These are phyloP conservation scores for Rhodomyrtus tomentosa DNA, from an alignment of 345 rosid species.

Conservation along the genomic window DNA sequence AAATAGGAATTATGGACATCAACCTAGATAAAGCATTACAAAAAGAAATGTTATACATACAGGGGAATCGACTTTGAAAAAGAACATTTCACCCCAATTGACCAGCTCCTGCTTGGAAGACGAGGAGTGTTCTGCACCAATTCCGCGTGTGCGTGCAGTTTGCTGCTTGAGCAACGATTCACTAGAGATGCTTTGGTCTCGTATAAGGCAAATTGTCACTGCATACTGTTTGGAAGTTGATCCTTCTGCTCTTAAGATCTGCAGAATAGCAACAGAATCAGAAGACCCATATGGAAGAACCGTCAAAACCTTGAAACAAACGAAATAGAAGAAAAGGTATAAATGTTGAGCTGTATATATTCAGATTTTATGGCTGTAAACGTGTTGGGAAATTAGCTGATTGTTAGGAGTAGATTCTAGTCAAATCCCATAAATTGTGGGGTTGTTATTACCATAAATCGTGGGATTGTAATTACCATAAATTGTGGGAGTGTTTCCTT, in stretches of 20 bases:
- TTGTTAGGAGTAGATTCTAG: too few relatives aligned
- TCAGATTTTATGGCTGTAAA: too few relatives aligned
- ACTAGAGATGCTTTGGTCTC: constrained; percentile 28
- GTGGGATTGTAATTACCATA: too few relatives aligned
- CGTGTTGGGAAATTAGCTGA: too few relatives aligned
- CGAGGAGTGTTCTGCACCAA: constrained; percentile 27
- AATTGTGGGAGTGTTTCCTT: too few relatives aligned
- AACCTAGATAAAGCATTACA: neutral
- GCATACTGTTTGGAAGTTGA: constrained; percentile 59
- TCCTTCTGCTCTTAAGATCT: constrained; percentile 58
- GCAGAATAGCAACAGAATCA: constrained; percentile 6
- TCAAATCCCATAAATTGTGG: too few relatives aligned
- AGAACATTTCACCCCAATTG: constrained; percentile 81
- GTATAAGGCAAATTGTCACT: constrained; percentile 44
- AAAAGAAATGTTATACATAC: constrained; percentile 22
- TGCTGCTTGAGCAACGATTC: constrained; percentile 52
- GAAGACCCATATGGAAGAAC: neutral
- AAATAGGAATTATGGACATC: neutral
- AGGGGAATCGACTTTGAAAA: constrained; percentile 70
- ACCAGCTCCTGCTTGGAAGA: constrained; percentile 47
- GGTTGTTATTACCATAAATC: too few relatives aligned
- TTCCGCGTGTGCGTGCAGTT: constrained; percentile 83
- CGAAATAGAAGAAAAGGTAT: neutral
- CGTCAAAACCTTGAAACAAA: neutral
- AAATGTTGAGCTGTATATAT: too few relatives aligned